phyloP scores from a whole-genome alignment of 2,329 filamentous ascomycete species.

The Botrytis tulipae region DNA sequence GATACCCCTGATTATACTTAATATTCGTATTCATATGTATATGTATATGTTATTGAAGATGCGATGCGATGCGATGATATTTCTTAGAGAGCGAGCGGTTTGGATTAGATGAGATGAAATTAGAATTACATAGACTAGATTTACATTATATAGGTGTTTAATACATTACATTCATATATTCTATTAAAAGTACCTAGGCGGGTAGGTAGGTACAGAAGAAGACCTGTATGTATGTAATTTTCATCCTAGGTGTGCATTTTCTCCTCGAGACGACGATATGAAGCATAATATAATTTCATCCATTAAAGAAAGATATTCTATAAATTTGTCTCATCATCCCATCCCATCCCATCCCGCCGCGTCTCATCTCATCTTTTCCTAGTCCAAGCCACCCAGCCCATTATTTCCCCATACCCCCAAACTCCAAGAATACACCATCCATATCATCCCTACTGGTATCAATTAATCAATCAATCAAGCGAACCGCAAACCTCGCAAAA shows the following conservation, averaged over 20 bases:
- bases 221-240: background rate
- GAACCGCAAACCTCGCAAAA: background rate
- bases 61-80: background rate
- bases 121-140: background rate
- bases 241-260: background rate
- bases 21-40: background rate
- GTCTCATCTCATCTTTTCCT: background rate
- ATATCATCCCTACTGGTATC: conserved; percentile 10
- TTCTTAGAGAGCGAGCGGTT: background rate
- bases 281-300: background rate
- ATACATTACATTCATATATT: background rate
- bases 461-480: background rate
- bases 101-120: background rate
- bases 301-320: background rate
- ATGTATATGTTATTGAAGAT: too few species aligned
- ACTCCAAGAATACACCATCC: conserved; percentile 6
- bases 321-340: background rate
- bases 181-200: background rate
- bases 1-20: background rate
- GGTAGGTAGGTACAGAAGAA: background rate
- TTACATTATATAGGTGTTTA: background rate
- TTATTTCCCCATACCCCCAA: background rate
- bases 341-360: background rate
- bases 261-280: background rate
- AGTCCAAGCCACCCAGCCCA: background rate